Evolutionary conservation across 2,329 filamentous ascomycete genomes (phyloP).

Genomic region (Cercospora sp.): DNA sequence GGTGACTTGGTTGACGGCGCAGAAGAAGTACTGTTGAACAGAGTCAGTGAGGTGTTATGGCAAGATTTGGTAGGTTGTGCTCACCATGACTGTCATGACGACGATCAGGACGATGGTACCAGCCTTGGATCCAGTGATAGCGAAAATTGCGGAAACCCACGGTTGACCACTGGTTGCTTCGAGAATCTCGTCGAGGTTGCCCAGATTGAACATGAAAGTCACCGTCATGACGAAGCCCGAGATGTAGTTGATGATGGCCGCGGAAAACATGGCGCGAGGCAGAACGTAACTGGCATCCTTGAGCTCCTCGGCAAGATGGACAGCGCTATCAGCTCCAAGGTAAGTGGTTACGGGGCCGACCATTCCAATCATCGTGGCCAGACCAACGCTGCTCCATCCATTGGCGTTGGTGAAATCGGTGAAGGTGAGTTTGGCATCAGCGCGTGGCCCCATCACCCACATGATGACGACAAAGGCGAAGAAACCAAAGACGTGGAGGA

Average conservation of each 20-base stretch:
- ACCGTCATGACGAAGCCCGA: constrained; percentile 35
- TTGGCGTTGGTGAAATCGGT: constrained; percentile 30
- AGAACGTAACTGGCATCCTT: constrained; percentile 34
- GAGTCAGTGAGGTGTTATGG: neutral
- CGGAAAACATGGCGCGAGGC: constrained; percentile 36
- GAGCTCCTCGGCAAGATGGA: constrained; percentile 41
- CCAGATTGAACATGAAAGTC: constrained; percentile 36
- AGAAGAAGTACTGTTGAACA: constrained; percentile 28
- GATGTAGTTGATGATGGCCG: constrained; percentile 35
- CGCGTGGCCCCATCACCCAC: constrained; percentile 32
- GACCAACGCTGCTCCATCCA: constrained; percentile 29
- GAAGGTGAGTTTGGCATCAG: constrained; percentile 27
- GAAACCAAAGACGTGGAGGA: constrained; percentile 36
- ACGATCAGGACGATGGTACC: constrained; percentile 30
- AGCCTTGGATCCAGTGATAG: constrained; percentile 30
- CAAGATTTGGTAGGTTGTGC: neutral
- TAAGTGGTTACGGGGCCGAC: constrained; percentile 40
- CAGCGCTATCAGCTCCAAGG: constrained; percentile 42
- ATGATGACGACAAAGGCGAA: constrained; percentile 34
- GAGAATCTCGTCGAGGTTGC: constrained; percentile 28
- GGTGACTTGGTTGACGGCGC: constrained; percentile 34
- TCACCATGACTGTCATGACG: constrained; percentile 30
- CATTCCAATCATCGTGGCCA: constrained; percentile 33
- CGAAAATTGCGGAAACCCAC: constrained; percentile 31
- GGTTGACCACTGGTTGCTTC: constrained; percentile 29